Conservation (phyloP, 1,284 basidiomycete species). For the Clitocybe nebularis region DNA sequence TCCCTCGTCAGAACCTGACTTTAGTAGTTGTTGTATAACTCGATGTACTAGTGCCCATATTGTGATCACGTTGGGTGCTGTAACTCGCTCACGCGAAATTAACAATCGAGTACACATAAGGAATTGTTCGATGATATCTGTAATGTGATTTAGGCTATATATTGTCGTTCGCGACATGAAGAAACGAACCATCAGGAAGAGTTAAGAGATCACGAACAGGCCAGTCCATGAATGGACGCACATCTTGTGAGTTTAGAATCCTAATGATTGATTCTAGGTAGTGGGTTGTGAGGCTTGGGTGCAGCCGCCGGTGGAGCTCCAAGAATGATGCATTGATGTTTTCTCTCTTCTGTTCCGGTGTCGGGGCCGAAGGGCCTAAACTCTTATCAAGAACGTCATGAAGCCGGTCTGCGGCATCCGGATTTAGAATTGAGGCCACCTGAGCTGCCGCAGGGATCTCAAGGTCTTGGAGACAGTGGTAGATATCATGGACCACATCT, state of each 20-base stretch:
- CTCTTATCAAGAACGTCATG: slow-evolving; percentile 22
- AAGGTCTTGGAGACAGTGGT: slow-evolving; percentile 21
- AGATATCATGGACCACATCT: slow-evolving; percentile 22
- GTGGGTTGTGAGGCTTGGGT: slow-evolving; percentile 18
- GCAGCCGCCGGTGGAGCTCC: slow-evolving; percentile 21
- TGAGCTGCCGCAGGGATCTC: slow-evolving; percentile 21
- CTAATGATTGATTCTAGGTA: slow-evolving; percentile 25
- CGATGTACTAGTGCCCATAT: slow-evolving; percentile 21
- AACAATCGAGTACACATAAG: slow-evolving; percentile 22
- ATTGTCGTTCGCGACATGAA: neutral
- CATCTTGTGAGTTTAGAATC: slow-evolving; percentile 26
- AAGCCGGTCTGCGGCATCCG: slow-evolving; percentile 21
- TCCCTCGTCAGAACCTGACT: neutral
- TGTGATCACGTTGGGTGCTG: slow-evolving; percentile 22
- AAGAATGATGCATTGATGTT: slow-evolving; percentile 24
- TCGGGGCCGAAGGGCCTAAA: slow-evolving; percentile 19
- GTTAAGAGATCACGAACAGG: slow-evolving; percentile 18
- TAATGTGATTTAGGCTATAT: slow-evolving; percentile 3
- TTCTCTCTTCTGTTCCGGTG: slow-evolving; percentile 24
- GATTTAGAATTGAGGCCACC: slow-evolving; percentile 21
- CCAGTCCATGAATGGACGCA: slow-evolving; percentile 26
- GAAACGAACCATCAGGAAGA: slow-evolving; percentile 19
- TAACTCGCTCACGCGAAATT: slow-evolving; percentile 16
- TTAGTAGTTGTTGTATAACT: neutral
- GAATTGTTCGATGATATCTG: slow-evolving; percentile 21